These are phyloP conservation scores for Jamesozyma rosinii DNA, from an alignment of 805 yeast species.

Conservation along the genomic window DNA sequence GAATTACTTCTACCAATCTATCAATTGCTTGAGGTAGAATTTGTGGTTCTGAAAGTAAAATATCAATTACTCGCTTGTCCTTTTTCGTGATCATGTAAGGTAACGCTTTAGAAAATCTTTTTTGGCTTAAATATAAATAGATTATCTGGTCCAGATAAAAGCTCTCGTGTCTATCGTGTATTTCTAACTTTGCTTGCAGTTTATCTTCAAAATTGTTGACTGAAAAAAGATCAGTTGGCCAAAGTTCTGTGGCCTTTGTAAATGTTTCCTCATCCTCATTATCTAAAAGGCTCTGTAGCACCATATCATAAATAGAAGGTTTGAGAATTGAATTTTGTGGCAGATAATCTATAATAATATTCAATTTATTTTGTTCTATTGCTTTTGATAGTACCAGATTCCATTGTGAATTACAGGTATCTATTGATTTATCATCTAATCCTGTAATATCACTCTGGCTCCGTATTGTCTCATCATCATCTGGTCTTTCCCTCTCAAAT, in stretches of 20 bases:
- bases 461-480: not conserved
- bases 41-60: constrained; percentile 51
- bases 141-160: constrained; percentile 39
- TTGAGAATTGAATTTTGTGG: constrained; percentile 42
- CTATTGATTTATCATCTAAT: constrained; percentile 3
- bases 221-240: constrained; percentile 54
- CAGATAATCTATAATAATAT: constrained; percentile 41
- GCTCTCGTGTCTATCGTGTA: constrained; percentile 16
- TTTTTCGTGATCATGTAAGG: constrained; percentile 49
- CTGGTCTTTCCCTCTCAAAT: not conserved
- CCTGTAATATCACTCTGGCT: constrained; percentile 6
- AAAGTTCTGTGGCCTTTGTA: constrained; percentile 36
- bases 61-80: constrained; percentile 46
- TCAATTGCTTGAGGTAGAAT: constrained; percentile 43
- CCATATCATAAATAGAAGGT: constrained; percentile 36
- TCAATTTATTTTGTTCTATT: constrained; percentile 38
- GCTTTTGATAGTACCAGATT: constrained; percentile 49
- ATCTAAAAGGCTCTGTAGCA: constrained; percentile 39
- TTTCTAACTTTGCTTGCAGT: constrained; percentile 40
- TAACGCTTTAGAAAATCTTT: constrained; percentile 55
- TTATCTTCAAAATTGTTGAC: constrained; percentile 34
- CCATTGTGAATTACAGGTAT: constrained; percentile 46
- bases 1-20: constrained; percentile 44
- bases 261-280: constrained; percentile 33
- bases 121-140: constrained; percentile 45